phyloP scores from a whole-genome alignment of 2,329 filamentous ascomycete genomes.

The Phoma sp. region DNA sequence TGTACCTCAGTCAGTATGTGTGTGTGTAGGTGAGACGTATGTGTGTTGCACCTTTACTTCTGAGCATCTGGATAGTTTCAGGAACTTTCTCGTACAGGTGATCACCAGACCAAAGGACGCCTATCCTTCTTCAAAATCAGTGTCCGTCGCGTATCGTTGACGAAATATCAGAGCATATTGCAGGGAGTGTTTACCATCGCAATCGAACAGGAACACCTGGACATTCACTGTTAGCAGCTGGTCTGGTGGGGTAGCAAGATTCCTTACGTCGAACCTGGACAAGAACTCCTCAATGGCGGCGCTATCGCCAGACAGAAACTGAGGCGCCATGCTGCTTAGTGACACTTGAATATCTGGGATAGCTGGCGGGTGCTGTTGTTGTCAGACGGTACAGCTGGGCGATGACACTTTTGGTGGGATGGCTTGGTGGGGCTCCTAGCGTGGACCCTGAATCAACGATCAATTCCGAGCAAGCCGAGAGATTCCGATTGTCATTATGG shows the following conservation, averaged over 20 bases:
- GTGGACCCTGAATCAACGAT: slow-evolving; percentile 20
- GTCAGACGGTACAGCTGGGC: not conserved
- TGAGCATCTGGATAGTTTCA: slow-evolving; percentile 83
- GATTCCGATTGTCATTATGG: slow-evolving; percentile 10
- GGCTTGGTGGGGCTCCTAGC: slow-evolving; percentile 43
- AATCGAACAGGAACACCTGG: slow-evolving; percentile 93
- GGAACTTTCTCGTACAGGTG: slow-evolving; percentile 84
- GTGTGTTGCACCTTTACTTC: slow-evolving; percentile 72
- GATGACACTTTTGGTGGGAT: slow-evolving; percentile 19
- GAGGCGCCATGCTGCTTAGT: slow-evolving; percentile 44
- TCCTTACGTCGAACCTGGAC: slow-evolving; percentile 86
- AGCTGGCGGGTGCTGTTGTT: not conserved
- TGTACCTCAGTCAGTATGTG: slow-evolving; percentile 45
- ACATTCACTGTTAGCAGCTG: slow-evolving; percentile 28
- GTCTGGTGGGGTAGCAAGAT: not conserved
- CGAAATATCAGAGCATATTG: not conserved
- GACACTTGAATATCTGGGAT: not conserved
- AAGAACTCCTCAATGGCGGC: slow-evolving; percentile 82
- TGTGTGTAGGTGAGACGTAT: too few relatives aligned
- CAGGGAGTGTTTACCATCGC: slow-evolving; percentile 73
- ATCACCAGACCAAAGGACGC: slow-evolving; percentile 96
- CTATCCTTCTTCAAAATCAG: slow-evolving; percentile 63
- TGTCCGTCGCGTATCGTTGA: not conserved
- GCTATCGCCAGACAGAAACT: slow-evolving; percentile 80
- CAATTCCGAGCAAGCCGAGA: slow-evolving; percentile 13